These are phyloP conservation scores for Pseudocercospora fijiensis DNA, from an alignment of 2,329 filamentous ascomycete genomes.

Conservation along the genomic window DNA sequence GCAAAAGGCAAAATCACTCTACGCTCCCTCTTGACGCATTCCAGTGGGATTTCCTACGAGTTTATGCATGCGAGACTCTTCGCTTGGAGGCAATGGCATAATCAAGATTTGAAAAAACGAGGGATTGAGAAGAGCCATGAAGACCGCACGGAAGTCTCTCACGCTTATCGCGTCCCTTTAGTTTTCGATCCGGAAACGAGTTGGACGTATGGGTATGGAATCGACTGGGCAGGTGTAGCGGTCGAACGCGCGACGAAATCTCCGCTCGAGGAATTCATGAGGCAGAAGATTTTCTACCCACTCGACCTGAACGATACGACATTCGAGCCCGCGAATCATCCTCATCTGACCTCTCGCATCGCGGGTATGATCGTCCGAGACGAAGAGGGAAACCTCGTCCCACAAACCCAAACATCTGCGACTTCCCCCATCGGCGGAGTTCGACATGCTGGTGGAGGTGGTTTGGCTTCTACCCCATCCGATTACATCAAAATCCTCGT, in stretches of 20 bases:
- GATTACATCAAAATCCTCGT: slow-evolving; percentile 49
- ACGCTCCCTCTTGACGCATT: slow-evolving; percentile 49
- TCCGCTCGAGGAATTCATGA: slow-evolving; percentile 47
- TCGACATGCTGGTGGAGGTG: slow-evolving; percentile 31
- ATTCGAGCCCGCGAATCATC: slow-evolving; percentile 30
- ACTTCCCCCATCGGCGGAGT: slow-evolving; percentile 29
- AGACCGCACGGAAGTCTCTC: slow-evolving; percentile 12
- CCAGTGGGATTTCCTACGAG: slow-evolving; percentile 50
- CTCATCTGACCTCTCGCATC: slow-evolving; percentile 20
- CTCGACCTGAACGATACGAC: slow-evolving; percentile 42
- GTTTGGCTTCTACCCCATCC: slow-evolving; percentile 31
- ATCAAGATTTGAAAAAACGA: background rate
- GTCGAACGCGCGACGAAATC: slow-evolving; percentile 49
- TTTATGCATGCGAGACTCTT: slow-evolving; percentile 33
- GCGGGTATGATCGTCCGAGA: slow-evolving; percentile 27
- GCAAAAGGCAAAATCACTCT: slow-evolving; percentile 49
- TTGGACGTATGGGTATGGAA: slow-evolving; percentile 51
- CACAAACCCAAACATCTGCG: too few relatives aligned
- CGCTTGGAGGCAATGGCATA: background rate
- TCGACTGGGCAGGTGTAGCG: slow-evolving; percentile 56
- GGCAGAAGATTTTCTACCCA: slow-evolving; percentile 47
- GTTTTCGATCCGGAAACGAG: slow-evolving; percentile 51
- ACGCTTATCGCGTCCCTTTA: slow-evolving; percentile 46
- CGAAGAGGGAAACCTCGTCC: slow-evolving; percentile 24
- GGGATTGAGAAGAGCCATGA: background rate